Base-by-base conservation (phyloP, 2,329 filamentous ascomycete species). In the Karstenula rhodostoma region DNA sequence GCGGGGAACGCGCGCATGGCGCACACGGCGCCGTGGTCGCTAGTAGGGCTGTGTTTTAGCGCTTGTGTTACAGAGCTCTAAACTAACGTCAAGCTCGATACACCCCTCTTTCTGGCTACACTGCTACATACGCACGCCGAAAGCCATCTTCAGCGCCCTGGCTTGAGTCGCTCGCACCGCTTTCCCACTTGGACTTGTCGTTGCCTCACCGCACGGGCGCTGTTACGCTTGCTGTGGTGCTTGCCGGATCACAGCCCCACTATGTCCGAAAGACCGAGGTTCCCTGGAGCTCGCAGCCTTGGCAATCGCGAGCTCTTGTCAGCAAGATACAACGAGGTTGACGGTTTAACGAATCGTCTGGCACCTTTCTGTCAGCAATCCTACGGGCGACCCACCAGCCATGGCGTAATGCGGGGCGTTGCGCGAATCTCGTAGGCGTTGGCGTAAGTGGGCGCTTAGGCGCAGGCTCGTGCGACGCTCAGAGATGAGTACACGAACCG, bases 81-180 rank as follows among this genome's bases (percentile, higher is more conserved):
- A 64, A 64, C 52, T 53, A 64, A 66, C 64, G 61, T 66, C 64
- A 58, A 58, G 61, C 58, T 47, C 51, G 33, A 35, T 35, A 42
- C 1, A 23, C 32, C 6, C 13, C 17, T 40, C 7, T 13, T 25
- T 51, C 48, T 22, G 8, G 32, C 37, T 17, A 17, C 7, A 6
- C 25, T 10, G 29, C 5, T 29, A 51, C 35, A 15, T 37, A n/a
- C n/a, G n/a, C n/a, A n/a, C n/a, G n/a, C 48, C 25, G 19, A 27
- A 27, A 32, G 17, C 22, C 19, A 25, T 23, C 29, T 35, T 32
- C 49, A 3, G 23, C 22, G 25, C 19, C 13, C 22, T 22, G 15
- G 19, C 3, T n/a, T 35, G 5, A 13, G 15, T 17, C 5, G 35
- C 29, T 22, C n/a, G 13, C 27, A 42, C 22, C 17, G 4, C 19